phyloP scores from a whole-genome alignment of 78 protist species.

The Cyanophora paradoxa region DNA sequence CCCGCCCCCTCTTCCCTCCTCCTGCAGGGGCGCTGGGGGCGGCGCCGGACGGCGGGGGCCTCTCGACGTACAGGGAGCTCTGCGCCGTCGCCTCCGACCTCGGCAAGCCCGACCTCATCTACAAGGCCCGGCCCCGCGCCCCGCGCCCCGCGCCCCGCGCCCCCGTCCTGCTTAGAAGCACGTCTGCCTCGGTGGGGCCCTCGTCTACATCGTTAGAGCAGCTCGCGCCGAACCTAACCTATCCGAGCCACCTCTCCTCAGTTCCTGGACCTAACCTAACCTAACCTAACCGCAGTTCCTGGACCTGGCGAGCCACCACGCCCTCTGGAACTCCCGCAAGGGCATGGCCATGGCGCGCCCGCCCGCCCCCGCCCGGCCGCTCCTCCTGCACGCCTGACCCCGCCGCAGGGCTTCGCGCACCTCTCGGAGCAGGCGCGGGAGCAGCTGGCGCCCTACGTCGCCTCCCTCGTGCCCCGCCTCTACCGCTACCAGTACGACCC shows the following conservation, averaged over 20 bases:
- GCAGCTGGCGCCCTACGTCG: constrained; percentile 44
- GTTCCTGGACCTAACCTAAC: constrained; percentile 68
- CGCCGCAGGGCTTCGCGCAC: constrained; percentile 46
- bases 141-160: no score
- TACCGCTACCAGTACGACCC: constrained; percentile 64
- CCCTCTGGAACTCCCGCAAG: constrained; percentile 59
- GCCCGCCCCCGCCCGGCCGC: no score
- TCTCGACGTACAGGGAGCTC: constrained; percentile 41
- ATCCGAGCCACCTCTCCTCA: no score
- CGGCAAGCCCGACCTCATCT: no score
- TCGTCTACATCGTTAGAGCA: no score
- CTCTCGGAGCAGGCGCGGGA: constrained; percentile 26
- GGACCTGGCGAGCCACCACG: constrained; percentile 52
- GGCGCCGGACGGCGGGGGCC: constrained; percentile 25
- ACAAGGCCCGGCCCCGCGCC: no score
- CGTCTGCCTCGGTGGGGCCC: no score
- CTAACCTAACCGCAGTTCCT: constrained; percentile 62
- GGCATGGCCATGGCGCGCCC: constrained; percentile 70
- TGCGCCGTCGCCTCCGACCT: constrained; percentile 50
- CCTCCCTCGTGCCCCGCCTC: constrained; percentile 58
- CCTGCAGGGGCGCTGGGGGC: constrained; percentile 4
- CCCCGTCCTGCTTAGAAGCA: no score
- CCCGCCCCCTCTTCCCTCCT: no score
- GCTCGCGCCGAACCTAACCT: no score
- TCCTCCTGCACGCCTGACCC: no score